Percentiles rank a stretch among this genome's conserved stretches.
phyloP scores from a whole-genome alignment of 2,329 filamentous ascomycete genomes.

The Beauveria pseudobassiana region DNA sequence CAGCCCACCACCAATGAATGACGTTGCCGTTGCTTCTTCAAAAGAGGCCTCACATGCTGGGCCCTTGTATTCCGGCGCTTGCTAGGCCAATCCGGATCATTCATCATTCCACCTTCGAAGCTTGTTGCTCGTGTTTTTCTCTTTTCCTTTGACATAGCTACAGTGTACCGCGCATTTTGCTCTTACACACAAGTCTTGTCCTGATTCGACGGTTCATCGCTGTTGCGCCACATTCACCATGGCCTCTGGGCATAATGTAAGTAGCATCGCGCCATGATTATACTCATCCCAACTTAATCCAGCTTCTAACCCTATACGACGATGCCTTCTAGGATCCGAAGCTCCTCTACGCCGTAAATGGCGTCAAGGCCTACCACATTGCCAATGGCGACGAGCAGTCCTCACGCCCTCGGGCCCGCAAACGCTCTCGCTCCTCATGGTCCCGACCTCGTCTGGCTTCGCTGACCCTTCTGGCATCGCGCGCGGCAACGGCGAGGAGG shows the following conservation, averaged over 20 bases:
- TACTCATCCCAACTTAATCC: background rate
- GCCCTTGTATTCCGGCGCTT: background rate
- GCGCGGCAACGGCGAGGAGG: constrained; percentile 60
- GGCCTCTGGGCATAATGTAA: constrained; percentile 39
- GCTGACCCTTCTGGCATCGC: constrained; percentile 43
- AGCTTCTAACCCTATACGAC: background rate
- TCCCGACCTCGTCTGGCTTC: constrained; percentile 76
- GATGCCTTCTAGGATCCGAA: constrained; percentile 47
- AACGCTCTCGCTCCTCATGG: constrained; percentile 90
- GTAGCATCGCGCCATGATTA: constrained; percentile 6
- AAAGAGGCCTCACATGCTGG: constrained; percentile 1
- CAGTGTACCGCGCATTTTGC: background rate
- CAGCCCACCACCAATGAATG: background rate
- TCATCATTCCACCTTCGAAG: background rate
- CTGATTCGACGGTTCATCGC: background rate
- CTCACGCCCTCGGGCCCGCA: constrained; percentile 83
- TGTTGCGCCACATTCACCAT: constrained; percentile 20
- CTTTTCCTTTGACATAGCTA: background rate
- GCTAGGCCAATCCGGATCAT: background rate
- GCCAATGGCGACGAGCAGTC: constrained; percentile 77
- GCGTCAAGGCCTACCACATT: constrained; percentile 87
- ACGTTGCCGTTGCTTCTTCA: background rate
- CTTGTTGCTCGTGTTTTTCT: background rate
- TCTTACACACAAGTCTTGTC: background rate
- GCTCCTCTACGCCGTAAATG: constrained; percentile 64